Conservation (phyloP, 768 basidiomycete species). For the Trametes cingulata region DNA sequence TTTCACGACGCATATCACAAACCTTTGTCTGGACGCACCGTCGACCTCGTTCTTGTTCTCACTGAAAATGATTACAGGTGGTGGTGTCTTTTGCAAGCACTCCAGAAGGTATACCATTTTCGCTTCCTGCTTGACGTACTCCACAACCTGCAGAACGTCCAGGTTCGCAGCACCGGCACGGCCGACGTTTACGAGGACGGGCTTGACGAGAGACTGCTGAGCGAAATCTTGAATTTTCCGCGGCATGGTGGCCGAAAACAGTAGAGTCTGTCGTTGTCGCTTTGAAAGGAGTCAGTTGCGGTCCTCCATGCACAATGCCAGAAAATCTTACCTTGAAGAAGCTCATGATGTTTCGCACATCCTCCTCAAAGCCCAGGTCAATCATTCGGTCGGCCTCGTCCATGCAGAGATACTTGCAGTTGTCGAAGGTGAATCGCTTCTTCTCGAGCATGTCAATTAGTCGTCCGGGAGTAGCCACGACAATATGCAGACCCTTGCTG, state of each 20-base stretch:
- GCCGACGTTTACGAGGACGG: conserved; percentile 95
- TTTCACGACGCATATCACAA: not conserved
- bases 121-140: conserved; percentile 99
- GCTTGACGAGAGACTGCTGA: conserved; percentile 91
- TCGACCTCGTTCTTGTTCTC: conserved; percentile 99
- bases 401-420: conserved; percentile 97
- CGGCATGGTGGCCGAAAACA: conserved; percentile 99
- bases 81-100: conserved; percentile 96
- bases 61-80: conserved; percentile 96
- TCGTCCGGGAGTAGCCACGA: conserved; percentile 95
- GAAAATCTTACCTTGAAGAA: conserved; percentile 80
- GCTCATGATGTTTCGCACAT: conserved; percentile 98
- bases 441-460: conserved; percentile 99
- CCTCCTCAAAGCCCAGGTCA: conserved; percentile 98
- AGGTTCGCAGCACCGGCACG: conserved; percentile 97
- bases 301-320: not conserved
- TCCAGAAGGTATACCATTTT: conserved; percentile 99
- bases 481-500: conserved; percentile 90
- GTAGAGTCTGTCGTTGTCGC: conserved; percentile 93
- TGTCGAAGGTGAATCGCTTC: conserved; percentile 86
- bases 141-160: conserved; percentile 94
- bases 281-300: conserved; percentile 32
- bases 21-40: conserved; percentile 49
- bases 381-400: conserved; percentile 99
- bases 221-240: conserved; percentile 99